These are phyloP conservation scores for Lentinus brumalis DNA, from an alignment of 768 basidiomycete genomes.

Conservation along the genomic window DNA sequence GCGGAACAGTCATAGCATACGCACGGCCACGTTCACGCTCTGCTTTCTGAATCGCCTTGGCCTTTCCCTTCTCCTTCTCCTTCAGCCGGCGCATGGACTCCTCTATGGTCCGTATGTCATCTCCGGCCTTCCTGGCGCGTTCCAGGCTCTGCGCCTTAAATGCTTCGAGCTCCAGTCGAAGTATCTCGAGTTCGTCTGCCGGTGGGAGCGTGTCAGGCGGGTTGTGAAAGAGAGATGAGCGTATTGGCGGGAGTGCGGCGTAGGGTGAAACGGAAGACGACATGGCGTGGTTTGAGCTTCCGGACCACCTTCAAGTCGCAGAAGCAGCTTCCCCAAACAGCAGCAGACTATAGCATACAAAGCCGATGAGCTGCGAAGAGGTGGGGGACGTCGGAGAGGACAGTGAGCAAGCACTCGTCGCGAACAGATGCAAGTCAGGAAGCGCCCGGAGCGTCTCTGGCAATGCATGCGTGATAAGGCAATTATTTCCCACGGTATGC, in stretches of 20 bases:
- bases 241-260: slow-evolving; percentile 48
- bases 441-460: slow-evolving; percentile 20
- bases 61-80: slow-evolving; percentile 76
- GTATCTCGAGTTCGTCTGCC: slow-evolving; percentile 67
- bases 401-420: slow-evolving; percentile 19
- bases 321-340: slow-evolving; percentile 6
- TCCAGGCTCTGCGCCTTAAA: slow-evolving; percentile 58
- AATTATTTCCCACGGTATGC: slow-evolving; percentile 13
- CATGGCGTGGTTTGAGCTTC: slow-evolving; percentile 43
- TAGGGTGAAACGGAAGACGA: slow-evolving; percentile 60
- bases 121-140: slow-evolving; percentile 71
- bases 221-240: slow-evolving; percentile 63
- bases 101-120: slow-evolving; percentile 73
- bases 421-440: slow-evolving; percentile 25
- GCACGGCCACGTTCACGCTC: slow-evolving; percentile 77
- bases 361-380: not conserved
- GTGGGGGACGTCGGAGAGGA: slow-evolving; percentile 4
- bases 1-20: slow-evolving; percentile 35
- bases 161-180: slow-evolving; percentile 61
- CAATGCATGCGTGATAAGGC: slow-evolving; percentile 10
- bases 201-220: slow-evolving; percentile 68
- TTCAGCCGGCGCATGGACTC: slow-evolving; percentile 77
- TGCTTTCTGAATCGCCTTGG: slow-evolving; percentile 68
- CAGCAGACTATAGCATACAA: not conserved
- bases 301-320: slow-evolving; percentile 5